These are phyloP conservation scores for Crataegus laevigata DNA, from an alignment of 306 rosid species.

Conservation along the genomic window DNA sequence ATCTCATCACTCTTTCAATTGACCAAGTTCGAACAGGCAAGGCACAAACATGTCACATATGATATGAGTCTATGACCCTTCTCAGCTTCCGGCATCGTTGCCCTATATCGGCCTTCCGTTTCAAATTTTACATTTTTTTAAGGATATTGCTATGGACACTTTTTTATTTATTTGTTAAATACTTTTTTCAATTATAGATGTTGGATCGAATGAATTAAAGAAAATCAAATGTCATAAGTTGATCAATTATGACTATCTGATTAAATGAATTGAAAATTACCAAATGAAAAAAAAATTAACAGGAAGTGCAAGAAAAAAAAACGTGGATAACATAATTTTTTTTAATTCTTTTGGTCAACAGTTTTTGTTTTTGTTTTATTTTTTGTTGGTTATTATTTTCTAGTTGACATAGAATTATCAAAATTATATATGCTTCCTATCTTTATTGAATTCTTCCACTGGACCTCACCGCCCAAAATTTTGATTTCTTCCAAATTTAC, in stretches of 20 bases:
- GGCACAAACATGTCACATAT: background rate
- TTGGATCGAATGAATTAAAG: too few relatives aligned
- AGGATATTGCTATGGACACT: rapidly evolving
- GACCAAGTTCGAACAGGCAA: background rate
- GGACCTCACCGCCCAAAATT: background rate
- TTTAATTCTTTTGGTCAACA: background rate
- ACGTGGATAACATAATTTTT: background rate
- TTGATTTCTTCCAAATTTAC: background rate
- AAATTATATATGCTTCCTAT: background rate
- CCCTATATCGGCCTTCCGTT: background rate
- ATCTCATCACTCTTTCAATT: background rate
- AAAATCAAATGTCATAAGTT: too few relatives aligned
- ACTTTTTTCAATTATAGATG: too few relatives aligned
- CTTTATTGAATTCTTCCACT: background rate
- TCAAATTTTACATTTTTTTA: too few relatives aligned
- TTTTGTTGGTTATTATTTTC: background rate
- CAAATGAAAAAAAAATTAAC: too few relatives aligned
- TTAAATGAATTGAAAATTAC: too few relatives aligned
- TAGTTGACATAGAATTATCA: constrained; percentile 8
- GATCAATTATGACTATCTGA: too few relatives aligned
- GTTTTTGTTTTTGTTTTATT: background rate
- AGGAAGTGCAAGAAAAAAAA: too few relatives aligned
- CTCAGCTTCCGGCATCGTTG: background rate
- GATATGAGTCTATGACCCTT: too few relatives aligned
- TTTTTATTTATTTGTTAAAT: too few relatives aligned